phyloP scores from a whole-genome alignment of 2,329 filamentous ascomycete species.

The Fusarium sp. region DNA sequence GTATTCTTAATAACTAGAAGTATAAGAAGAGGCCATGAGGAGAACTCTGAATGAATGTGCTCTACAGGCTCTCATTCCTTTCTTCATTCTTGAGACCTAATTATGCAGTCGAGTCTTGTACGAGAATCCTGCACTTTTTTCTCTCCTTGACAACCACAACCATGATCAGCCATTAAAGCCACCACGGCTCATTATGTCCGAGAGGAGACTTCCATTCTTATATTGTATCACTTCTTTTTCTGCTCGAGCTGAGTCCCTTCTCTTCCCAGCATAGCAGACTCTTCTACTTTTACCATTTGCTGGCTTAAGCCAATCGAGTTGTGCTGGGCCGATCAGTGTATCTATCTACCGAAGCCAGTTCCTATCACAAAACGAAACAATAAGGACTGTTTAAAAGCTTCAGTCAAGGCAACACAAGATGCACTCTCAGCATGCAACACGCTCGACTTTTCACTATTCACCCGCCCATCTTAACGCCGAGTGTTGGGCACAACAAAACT shows the following conservation, averaged over 20 bases:
- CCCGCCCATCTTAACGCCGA: constrained; percentile 43
- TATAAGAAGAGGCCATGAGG: constrained; percentile 6
- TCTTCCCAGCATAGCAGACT: constrained; percentile 18
- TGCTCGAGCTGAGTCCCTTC: constrained; percentile 5
- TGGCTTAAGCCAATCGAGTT: constrained; percentile 27
- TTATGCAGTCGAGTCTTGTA: constrained; percentile 31
- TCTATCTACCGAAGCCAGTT: background rate
- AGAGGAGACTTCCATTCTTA: constrained; percentile 10
- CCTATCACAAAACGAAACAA: too few relatives aligned
- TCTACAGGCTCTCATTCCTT: constrained; percentile 16
- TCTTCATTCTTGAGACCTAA: constrained; percentile 5
- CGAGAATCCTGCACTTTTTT: constrained; percentile 22
- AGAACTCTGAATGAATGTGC: background rate
- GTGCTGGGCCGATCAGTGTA: background rate
- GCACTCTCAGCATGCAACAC: background rate
- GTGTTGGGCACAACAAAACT: constrained; percentile 36
- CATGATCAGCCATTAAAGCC: constrained; percentile 8
- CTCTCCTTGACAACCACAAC: constrained; percentile 2
- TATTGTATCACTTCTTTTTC: background rate
- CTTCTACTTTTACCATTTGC: constrained; percentile 11
- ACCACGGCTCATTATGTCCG: constrained; percentile 16
- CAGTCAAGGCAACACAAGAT: background rate
- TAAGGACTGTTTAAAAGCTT: background rate
- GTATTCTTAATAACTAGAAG: too few relatives aligned
- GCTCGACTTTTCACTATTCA: constrained; percentile 17